Conservation (phyloP, 78 protist species). For the Creolimax fragrantissima region DNA sequence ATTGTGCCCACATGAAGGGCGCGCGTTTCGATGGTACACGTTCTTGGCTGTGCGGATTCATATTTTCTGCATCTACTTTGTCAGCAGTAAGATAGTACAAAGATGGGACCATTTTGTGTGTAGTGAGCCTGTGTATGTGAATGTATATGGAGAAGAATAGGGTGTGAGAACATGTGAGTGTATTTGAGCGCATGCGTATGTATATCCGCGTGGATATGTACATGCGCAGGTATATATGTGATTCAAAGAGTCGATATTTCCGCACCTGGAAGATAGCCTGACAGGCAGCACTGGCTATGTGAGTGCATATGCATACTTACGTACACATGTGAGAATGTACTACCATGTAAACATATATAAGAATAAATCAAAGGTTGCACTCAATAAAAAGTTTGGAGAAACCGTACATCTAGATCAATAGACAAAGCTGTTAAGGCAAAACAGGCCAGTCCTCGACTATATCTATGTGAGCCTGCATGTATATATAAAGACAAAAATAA, state of each 20-base stretch:
- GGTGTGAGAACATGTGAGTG: background rate
- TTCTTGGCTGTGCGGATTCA: background rate
- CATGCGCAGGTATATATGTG: background rate
- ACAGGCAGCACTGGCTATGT: too few relatives aligned
- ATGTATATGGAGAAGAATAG: background rate
- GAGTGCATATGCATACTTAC: background rate
- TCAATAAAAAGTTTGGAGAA: too few relatives aligned
- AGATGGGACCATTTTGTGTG: background rate
- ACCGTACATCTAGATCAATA: too few relatives aligned
- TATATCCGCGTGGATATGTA: background rate
- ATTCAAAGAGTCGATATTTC: too few relatives aligned
- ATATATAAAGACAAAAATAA: too few relatives aligned
- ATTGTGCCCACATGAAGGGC: conserved; percentile 12
- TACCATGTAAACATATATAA: background rate
- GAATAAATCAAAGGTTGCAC: background rate
- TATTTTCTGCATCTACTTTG: background rate
- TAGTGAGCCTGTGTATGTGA: background rate
- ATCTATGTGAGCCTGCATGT: too few relatives aligned
- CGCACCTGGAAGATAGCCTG: too few relatives aligned
- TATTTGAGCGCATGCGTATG: background rate
- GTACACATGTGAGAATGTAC: background rate
- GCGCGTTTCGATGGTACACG: background rate
- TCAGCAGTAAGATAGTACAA: conserved; percentile 8
- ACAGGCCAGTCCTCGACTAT: too few relatives aligned
- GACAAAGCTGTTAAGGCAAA: too few relatives aligned